Evolutionary conservation across 495 filamentous ascomycete species (phyloP).

Genomic region (Chaetomium cochliodes): DNA sequence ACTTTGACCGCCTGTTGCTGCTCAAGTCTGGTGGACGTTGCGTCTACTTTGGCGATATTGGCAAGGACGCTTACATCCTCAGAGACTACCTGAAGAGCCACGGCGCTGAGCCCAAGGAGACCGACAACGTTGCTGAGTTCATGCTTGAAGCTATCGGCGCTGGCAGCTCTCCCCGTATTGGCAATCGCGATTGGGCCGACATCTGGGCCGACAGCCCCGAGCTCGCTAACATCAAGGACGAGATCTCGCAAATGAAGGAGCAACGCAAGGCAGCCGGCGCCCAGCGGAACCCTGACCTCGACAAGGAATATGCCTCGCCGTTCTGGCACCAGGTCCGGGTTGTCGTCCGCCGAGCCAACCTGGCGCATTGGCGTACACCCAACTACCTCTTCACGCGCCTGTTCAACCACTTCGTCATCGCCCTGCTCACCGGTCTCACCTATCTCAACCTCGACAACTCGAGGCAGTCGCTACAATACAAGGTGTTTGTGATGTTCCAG

Average conservation of each 20-base stretch:
- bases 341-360: constrained; percentile 62
- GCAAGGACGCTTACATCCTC: constrained; percentile 49
- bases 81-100: constrained; percentile 51
- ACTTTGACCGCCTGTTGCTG: constrained; percentile 68
- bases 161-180: constrained; percentile 67
- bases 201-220: constrained; percentile 73
- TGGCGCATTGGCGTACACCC: constrained; percentile 69
- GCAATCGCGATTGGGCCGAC: constrained; percentile 76
- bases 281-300: constrained; percentile 40
- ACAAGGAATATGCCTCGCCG: constrained; percentile 74
- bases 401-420: constrained; percentile 71
- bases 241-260: constrained; percentile 66
- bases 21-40: constrained; percentile 66
- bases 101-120: constrained; percentile 52
- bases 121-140: constrained; percentile 80
- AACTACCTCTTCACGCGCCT: constrained; percentile 78
- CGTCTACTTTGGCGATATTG: constrained; percentile 69
- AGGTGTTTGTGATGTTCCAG: constrained; percentile 82
- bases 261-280: constrained; percentile 50
- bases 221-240: constrained; percentile 62
- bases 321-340: constrained; percentile 67
- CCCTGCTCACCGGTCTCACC: constrained; percentile 69
- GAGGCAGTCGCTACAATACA: constrained; percentile 68
- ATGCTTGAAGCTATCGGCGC: constrained; percentile 88
- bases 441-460: constrained; percentile 69